Evolutionary conservation across 768 basidiomycete species (phyloP), one percentile per base, ranked within the genome.

Genomic region (Boletus bicolor): DNA sequence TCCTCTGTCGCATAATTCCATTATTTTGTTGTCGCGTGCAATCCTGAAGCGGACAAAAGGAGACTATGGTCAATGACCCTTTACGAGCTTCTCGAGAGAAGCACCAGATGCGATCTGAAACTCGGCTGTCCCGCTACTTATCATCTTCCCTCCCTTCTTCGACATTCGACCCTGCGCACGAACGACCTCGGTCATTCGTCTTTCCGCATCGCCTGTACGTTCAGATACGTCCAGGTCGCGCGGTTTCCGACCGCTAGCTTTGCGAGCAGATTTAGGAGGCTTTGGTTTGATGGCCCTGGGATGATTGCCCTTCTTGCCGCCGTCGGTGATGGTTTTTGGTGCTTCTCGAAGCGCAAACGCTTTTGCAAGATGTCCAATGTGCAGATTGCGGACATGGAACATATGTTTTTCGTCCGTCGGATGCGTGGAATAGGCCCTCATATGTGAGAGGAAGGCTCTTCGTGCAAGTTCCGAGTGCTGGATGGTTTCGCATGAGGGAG

Each of bases 361-460:
- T 72, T 96, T 95, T 15, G 94, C 93, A 44, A 93, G 73, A 75
- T 99, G 97, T 2, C 97, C 97, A 43, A 97, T 81, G 68, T 99
- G 97, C 9, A 98, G 79, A 68, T 96, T 84, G 15, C 89, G 89
- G 56, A 98, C 86, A 72, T 98, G 95, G 77, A 99, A 99, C 50
- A 98, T 91, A 60, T 93, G 86, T 67, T 98, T 99, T 72, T 98
- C 97, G 57, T 87, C 85, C 15, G 89, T 82, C 0, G 97, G 95
- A 73, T 99, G 97, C 0, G 97, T 99, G 32, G 97, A 89, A 71
- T 98, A 99, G 0, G 97, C 97, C 51, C 96, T 83, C 77, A 98
- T 85, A 70, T 96, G 93, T 0, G 96, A 97, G 36, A 84, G 77
- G 75, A 88, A 99, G 0, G 94, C 97, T 63, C 81, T 87, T 30